These are phyloP conservation scores for Rhypophila decipiens DNA, from an alignment of 495 filamentous ascomycete species.

Conservation along the genomic window DNA sequence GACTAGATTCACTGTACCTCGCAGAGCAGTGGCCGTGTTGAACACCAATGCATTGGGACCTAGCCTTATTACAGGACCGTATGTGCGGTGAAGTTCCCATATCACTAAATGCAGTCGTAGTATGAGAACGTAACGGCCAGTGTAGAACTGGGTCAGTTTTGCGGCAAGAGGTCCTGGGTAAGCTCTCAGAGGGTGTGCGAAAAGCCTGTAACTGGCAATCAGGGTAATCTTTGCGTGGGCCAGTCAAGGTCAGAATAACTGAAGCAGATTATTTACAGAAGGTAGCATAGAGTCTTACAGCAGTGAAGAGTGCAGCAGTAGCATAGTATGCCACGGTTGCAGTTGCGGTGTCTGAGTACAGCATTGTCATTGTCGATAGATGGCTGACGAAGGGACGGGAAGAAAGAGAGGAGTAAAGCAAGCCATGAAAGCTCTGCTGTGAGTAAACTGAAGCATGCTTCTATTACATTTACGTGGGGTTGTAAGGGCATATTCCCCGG, in stretches of 20 bases:
- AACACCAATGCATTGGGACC: not conserved
- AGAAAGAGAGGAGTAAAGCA: too few relatives aligned
- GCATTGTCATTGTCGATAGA: not conserved
- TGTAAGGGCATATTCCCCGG: too few relatives aligned
- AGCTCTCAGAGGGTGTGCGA: not conserved
- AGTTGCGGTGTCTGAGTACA: not conserved
- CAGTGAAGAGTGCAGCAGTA: too few relatives aligned
- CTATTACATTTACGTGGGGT: too few relatives aligned
- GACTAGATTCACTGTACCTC: not conserved
- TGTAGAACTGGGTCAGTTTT: not conserved
- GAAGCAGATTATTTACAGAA: too few relatives aligned
- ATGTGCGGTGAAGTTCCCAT: not conserved
- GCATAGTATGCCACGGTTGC: too few relatives aligned
- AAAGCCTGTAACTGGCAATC: not conserved
- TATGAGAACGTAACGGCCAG: not conserved
- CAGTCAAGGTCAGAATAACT: too few relatives aligned
- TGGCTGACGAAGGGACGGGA: too few relatives aligned
- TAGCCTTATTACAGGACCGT: not conserved
- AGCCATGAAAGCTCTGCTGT: too few relatives aligned
- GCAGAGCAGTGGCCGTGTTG: not conserved
- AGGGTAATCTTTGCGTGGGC: not conserved
- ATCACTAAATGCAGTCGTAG: not conserved
- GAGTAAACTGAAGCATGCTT: too few relatives aligned
- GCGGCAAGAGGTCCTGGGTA: not conserved
- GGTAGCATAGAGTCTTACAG: too few relatives aligned